Conservation (phyloP, 1,284 basidiomycete genomes). For the Tetrapyrgos nigripes region DNA sequence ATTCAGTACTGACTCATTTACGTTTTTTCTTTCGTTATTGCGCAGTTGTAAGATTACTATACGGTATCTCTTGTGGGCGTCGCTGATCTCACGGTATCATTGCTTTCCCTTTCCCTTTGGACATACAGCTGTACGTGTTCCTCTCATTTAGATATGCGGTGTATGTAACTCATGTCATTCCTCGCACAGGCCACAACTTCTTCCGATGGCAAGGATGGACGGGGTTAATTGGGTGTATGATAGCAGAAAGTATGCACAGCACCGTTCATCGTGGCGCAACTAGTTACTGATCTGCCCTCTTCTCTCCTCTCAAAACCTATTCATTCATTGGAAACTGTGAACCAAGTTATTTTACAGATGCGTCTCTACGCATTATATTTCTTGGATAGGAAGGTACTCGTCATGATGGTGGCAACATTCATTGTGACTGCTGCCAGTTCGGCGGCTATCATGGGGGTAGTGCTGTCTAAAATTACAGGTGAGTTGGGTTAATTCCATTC, state of each 20-base stretch:
- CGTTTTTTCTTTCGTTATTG: too few species aligned
- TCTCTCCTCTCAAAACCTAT: background rate
- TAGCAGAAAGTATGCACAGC: conserved; percentile 56
- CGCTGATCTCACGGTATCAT: too few species aligned
- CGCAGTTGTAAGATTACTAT: too few species aligned
- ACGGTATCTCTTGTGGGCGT: too few species aligned
- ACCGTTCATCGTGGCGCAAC: background rate
- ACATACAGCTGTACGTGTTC: conserved; percentile 40
- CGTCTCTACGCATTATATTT: conserved; percentile 68
- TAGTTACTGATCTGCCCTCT: background rate
- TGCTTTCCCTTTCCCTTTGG: background rate
- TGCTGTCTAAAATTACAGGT: conserved; percentile 48
- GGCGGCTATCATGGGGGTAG: conserved; percentile 53
- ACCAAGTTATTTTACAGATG: conserved; percentile 63
- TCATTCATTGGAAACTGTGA: too few species aligned
- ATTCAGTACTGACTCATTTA: too few species aligned
- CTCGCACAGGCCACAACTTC: conserved; percentile 45
- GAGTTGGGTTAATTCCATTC: too few species aligned
- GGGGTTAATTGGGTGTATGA: conserved; percentile 55
- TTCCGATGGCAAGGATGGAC: conserved; percentile 67
- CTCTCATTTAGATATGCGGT: conserved; percentile 21
- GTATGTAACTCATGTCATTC: conserved; percentile 8
- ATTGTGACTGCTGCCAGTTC: conserved; percentile 45
- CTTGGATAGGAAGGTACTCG: conserved; percentile 54
- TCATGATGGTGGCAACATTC: conserved; percentile 49